Evolutionary conservation across 140 eudicot species (phyloP).

Genomic region (Ambrosia hybrid): DNA sequence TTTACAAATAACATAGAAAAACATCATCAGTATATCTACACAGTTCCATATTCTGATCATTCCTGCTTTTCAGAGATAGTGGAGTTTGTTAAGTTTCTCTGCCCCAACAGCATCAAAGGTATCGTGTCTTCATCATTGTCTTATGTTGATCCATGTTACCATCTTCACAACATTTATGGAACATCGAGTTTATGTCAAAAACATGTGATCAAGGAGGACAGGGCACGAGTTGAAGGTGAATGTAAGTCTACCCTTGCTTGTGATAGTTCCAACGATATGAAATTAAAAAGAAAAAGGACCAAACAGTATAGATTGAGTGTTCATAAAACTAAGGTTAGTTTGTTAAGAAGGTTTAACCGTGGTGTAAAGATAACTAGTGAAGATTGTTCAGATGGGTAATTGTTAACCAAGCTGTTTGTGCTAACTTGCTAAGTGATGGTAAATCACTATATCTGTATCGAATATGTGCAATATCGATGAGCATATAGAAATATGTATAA

Average conservation of each 20-base stretch:
- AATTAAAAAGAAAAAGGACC: constrained; percentile 33
- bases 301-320: constrained; percentile 23
- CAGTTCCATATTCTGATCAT: constrained; percentile 88
- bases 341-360: constrained; percentile 51
- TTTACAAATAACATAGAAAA: constrained; percentile 32
- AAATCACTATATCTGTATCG: background rate
- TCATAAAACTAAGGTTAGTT: constrained; percentile 46
- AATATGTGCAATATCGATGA: background rate
- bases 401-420: background rate
- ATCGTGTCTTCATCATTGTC: constrained; percentile 69
- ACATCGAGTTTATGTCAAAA: constrained; percentile 36
- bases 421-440: background rate
- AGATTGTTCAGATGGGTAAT: constrained; percentile 31
- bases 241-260: constrained; percentile 30
- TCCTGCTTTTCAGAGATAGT: constrained; percentile 74
- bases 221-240: constrained; percentile 32
- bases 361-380: constrained; percentile 49
- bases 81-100: constrained; percentile 64
- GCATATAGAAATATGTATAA: background rate
- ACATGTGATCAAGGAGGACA: constrained; percentile 27
- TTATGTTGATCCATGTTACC: constrained; percentile 68
- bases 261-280: constrained; percentile 21
- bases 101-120: constrained; percentile 64
- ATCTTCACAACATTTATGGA: constrained; percentile 63
- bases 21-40: constrained; percentile 51